phyloP scores from a whole-genome alignment of 2,329 filamentous ascomycete species.

The Fusarium veterinarium region DNA sequence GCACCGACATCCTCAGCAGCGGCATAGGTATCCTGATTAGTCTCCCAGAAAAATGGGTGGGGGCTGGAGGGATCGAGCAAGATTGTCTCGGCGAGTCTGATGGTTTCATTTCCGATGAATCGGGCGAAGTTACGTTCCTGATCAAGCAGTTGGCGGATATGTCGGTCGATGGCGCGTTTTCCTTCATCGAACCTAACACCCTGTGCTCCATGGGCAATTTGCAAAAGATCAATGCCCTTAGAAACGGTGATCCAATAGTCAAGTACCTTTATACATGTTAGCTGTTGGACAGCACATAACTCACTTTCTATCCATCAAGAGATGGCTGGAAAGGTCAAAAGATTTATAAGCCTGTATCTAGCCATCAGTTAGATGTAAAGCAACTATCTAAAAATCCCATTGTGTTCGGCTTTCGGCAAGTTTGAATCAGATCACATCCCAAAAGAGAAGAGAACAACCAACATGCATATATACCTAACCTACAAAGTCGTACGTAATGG shows the following conservation, averaged over 20 bases:
- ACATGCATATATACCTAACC: not conserved
- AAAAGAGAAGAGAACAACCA: not conserved
- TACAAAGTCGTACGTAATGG: not conserved
- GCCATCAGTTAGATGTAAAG: too few species aligned
- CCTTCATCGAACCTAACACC: not conserved
- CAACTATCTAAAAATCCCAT: not conserved
- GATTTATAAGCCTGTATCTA: not conserved
- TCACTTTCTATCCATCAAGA: fast-evolving
- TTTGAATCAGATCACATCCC: not conserved
- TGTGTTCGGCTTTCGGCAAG: not conserved
- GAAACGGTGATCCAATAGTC: not conserved
- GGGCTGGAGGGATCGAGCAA: not conserved
- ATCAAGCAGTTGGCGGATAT: not conserved
- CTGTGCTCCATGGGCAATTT: not conserved
- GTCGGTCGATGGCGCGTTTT: not conserved
- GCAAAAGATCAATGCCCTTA: not conserved
- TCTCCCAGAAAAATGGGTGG: not conserved
- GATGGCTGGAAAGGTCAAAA: not conserved
- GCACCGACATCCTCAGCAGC: not conserved
- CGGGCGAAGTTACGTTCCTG: not conserved
- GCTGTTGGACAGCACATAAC: not conserved
- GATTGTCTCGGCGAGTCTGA: not conserved
- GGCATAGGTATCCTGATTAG: not conserved
- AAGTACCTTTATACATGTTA: not conserved
- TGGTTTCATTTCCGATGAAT: not conserved